Base-by-base conservation (phyloP, 495 filamentous ascomycete genomes). In the Aspergillus bertholletiae region DNA sequence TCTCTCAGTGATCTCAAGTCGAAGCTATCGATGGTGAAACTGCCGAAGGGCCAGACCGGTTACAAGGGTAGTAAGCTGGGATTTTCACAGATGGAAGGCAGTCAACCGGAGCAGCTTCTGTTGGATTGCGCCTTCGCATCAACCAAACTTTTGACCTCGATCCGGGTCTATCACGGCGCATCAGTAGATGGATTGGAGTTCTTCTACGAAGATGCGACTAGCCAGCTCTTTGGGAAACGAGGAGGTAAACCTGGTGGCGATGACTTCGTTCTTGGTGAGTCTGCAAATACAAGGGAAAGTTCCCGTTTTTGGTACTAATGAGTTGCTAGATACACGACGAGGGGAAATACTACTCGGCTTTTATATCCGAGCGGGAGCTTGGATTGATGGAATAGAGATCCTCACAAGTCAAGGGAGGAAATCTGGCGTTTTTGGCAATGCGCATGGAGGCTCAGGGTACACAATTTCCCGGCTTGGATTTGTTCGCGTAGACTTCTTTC, bases 371-470 rank as follows among this genome's bases (percentile, higher is more conserved):
- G 83, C 89, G 39, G 90, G 90, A 11, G 71, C 82, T 32, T 94
- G 90, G 88, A 88, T 97, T 56, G 92, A 96, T 68, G 94, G 84
- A 13, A 83, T 98, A 49, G 90, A 96, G 65, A 87, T 98, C 53
- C 68, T 97, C 63, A 97, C 94, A 7, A 96, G 87, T 62, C 71
- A 88, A 26, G 93, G 92, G 27, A 80, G 94, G 55, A 88, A 85
- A 66, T 97, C 93, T 5, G 84, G 86, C 40, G 64, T 95, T 37
- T 97, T 83, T 78, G 94, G 94, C 15, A 96, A 96, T 64, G 69
- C 85, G 11, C 72, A 74, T 53, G 92, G 92, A 45, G 93, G 94
- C 47, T 87, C 85, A 60, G 84, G 85, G 94, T 97, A 84, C 66
- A 85, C 75, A 35, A 26, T 15, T 24, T 24, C 13, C 13, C 53